phyloP scores from a whole-genome alignment of 2,329 filamentous ascomycete species.

The Alternaria infectoria region DNA sequence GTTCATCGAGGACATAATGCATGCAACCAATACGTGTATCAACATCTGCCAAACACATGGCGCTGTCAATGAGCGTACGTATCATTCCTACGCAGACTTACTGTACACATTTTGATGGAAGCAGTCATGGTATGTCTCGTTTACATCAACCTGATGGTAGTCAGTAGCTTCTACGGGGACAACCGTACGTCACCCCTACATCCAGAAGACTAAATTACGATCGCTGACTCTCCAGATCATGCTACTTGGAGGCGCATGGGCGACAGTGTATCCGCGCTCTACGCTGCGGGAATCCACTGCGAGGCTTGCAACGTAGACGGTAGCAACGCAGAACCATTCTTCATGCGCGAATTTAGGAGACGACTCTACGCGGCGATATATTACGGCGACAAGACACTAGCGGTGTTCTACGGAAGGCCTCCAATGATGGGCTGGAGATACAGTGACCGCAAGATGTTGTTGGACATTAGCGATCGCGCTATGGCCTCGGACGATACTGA shows the following conservation, averaged over 20 bases:
- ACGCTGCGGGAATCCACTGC: slow-evolving; percentile 45
- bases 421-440: slow-evolving; percentile 45
- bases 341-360: slow-evolving; percentile 40
- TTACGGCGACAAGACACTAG: slow-evolving; percentile 42
- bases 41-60: slow-evolving; percentile 44
- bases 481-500: slow-evolving; percentile 32
- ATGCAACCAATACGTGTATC: slow-evolving; percentile 45
- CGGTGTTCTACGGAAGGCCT: slow-evolving; percentile 44
- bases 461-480: slow-evolving; percentile 41
- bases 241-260: slow-evolving; percentile 43
- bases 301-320: slow-evolving; percentile 35
- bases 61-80: slow-evolving; percentile 40
- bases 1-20: slow-evolving; percentile 44
- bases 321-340: slow-evolving; percentile 31
- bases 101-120: not conserved
- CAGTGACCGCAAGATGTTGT: slow-evolving; percentile 37
- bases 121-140: slow-evolving; percentile 43
- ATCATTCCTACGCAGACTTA: not conserved
- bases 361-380: slow-evolving; percentile 39
- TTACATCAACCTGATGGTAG: slow-evolving; percentile 38
- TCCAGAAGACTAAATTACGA: not conserved
- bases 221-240: slow-evolving; percentile 36
- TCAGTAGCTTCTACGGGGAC: slow-evolving; percentile 44
- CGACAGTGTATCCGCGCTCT: slow-evolving; percentile 36
- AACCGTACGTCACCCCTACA: slow-evolving; percentile 33